Evolutionary conservation across 1,139 yeast species (phyloP), one percentile per base, ranked within the genome.

Genomic region (Blastobotrys indianensis): DNA sequence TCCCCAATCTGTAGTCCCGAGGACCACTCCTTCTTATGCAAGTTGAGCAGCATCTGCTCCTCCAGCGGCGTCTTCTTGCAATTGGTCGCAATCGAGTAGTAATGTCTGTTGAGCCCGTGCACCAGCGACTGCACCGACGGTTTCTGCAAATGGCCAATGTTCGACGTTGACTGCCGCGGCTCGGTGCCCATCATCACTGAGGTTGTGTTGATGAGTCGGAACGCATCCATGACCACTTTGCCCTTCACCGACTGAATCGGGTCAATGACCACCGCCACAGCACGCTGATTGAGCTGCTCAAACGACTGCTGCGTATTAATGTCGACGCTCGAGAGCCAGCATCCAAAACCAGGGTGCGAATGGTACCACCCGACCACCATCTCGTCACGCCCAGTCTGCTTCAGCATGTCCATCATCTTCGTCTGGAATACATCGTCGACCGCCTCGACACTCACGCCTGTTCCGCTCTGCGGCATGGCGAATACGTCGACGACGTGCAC

Each of bases 331-430:
- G 97, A 88, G 59, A 92, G 76, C 97, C 98, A 92, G 72, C 98
- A 92, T n/a, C 98, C 98, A 65, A 90, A 92, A 16, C 98, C 98
- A 1, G 98, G 98, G 69, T 92, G 98, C 25, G 97, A 90, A 64
- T 92, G 99, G 72, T 94, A 94, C 99, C 97, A 90, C 37, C 97
- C 97, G 42, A 90, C 97, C 55, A 94, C 98, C 87, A 87, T 88
- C 66, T 90, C 95, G 68, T 87, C 97, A 67, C 97, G 79, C 20
- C 99, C 99, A 1, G 98, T 94, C 66, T 94, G 98, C 68, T 87
- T 82, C 61, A 94, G 77, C 98, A 94, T 92, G 62, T 94, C 99
- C 98, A 94, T 94, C 99, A 94, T 94, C 64, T 84, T 85, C 10
- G 98, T 90, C 66, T 94, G 99, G 72, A 94, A 94, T 43, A 94